phyloP scores from a whole-genome alignment of 192 early-diverging fungal species.

The Podila minutissima region DNA sequence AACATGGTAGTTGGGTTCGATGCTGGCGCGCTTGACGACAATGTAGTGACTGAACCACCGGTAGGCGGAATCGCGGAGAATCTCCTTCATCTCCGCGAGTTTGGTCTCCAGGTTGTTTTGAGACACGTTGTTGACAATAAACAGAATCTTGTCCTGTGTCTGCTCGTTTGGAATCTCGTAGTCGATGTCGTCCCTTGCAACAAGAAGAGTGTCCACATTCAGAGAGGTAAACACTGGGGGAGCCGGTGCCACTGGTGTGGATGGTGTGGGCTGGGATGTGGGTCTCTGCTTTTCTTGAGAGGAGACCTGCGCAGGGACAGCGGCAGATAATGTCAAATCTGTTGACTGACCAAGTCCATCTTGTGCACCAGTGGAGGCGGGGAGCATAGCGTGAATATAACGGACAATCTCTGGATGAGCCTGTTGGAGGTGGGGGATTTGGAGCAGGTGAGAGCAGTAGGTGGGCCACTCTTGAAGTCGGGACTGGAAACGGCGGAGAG shows the following conservation, averaged over 20 bases:
- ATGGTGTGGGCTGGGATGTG: constrained; percentile 5
- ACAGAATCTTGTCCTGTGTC: constrained; percentile 90
- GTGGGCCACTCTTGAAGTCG: constrained; percentile 92
- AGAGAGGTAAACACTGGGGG: constrained; percentile 72
- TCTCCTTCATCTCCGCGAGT: constrained; percentile 77
- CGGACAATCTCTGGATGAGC: constrained; percentile 76
- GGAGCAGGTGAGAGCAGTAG: constrained; percentile 83
- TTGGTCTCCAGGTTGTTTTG: constrained; percentile 86
- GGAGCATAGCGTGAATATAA: constrained; percentile 64
- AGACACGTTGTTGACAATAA: constrained; percentile 97
- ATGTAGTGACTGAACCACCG: constrained; percentile 97
- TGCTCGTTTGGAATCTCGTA: constrained; percentile 53
- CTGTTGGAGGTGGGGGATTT: constrained; percentile 86
- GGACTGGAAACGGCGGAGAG: constrained; percentile 83
- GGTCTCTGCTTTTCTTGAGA: constrained; percentile 21
- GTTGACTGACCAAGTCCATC: constrained; percentile 19
- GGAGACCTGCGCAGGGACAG: constrained; percentile 4
- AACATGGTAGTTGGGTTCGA: constrained; percentile 97
- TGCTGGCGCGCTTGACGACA: constrained; percentile 93
- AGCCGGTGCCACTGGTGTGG: constrained; percentile 30
- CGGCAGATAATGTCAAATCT: constrained; percentile 40
- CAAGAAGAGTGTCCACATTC: constrained; percentile 62
- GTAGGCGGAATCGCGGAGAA: constrained; percentile 70
- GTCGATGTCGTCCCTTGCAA: constrained; percentile 56
- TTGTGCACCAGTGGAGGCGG: constrained; percentile 42